phyloP scores from a whole-genome alignment of 257 asterid genomes.

The Datura wrightii region DNA sequence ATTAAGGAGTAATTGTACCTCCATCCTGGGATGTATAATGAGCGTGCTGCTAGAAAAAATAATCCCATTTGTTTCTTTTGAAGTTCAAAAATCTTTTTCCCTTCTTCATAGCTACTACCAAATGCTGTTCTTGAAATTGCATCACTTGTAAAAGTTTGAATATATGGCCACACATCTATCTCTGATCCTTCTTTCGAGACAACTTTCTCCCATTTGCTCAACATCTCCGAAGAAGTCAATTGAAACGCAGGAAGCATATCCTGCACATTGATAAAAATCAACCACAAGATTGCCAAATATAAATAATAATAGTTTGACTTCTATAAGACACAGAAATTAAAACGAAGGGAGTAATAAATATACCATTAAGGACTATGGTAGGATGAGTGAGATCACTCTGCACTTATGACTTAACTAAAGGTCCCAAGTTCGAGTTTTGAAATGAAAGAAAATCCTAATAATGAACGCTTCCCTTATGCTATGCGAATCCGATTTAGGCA shows the following conservation, averaged over 20 bases:
- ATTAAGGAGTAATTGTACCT: conserved; percentile 21
- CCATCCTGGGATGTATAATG: conserved; percentile 34
- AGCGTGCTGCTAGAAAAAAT: neutral
- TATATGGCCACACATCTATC: conserved; percentile 37
- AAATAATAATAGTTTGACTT: too few relatives aligned
- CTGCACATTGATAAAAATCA: neutral
- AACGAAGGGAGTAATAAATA: too few relatives aligned
- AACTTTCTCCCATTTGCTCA: conserved; percentile 34
- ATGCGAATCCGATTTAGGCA: too few relatives aligned
- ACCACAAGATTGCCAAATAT: too few relatives aligned
- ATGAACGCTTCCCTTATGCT: too few relatives aligned
- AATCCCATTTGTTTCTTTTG: conserved; percentile 31
- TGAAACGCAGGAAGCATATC: conserved; percentile 34
- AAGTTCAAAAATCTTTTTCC: conserved; percentile 34
- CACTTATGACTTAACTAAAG: too few relatives aligned
- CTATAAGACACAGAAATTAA: too few relatives aligned
- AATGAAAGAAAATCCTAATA: too few relatives aligned
- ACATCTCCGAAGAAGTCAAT: conserved; percentile 22
- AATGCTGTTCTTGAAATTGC: conserved; percentile 33
- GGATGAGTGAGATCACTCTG: too few relatives aligned
- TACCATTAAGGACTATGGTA: too few relatives aligned
- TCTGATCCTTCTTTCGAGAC: conserved; percentile 13
- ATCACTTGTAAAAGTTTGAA: conserved; percentile 36
- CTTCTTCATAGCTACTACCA: conserved; percentile 34
- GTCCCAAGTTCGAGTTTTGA: too few relatives aligned